A percentile compares a stretch with the other conserved stretches of the same genome.
Conservation (phyloP, 2,329 filamentous ascomycete genomes). For the Arthrinium phaeospermum region DNA sequence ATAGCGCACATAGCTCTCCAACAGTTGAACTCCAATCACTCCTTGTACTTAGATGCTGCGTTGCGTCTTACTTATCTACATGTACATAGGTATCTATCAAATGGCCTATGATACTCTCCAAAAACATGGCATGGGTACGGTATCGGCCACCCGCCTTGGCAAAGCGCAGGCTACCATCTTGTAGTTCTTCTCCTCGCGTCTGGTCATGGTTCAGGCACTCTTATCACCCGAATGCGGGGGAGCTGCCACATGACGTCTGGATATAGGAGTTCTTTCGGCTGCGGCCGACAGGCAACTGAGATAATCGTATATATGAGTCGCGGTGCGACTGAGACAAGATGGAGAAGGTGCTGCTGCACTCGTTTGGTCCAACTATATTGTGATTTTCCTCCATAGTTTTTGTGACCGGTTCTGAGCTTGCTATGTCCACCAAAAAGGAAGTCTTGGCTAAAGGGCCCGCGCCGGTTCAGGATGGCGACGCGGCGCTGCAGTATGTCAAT, state of each 20-base stretch:
- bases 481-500: constrained; percentile 1
- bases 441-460: background rate
- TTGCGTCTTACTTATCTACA: background rate
- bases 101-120: background rate
- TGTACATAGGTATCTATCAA: background rate
- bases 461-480: constrained; percentile 7
- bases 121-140: background rate
- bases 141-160: background rate
- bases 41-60: background rate
- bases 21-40: background rate
- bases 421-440: background rate
- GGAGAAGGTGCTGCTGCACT: background rate
- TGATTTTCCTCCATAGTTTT: too few species aligned
- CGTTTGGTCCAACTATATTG: too few species aligned
- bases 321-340: background rate
- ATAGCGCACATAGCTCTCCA: background rate
- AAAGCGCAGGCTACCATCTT: background rate
- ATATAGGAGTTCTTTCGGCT: background rate
- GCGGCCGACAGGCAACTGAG: background rate
- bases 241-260: constrained; percentile 7
- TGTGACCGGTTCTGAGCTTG: background rate
- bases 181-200: background rate
- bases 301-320: background rate
- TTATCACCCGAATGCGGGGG: constrained; percentile 12
- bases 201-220: background rate